These are phyloP conservation scores for Calocybe gangraenosa DNA, from an alignment of 768 basidiomycete genomes.

Conservation along the genomic window DNA sequence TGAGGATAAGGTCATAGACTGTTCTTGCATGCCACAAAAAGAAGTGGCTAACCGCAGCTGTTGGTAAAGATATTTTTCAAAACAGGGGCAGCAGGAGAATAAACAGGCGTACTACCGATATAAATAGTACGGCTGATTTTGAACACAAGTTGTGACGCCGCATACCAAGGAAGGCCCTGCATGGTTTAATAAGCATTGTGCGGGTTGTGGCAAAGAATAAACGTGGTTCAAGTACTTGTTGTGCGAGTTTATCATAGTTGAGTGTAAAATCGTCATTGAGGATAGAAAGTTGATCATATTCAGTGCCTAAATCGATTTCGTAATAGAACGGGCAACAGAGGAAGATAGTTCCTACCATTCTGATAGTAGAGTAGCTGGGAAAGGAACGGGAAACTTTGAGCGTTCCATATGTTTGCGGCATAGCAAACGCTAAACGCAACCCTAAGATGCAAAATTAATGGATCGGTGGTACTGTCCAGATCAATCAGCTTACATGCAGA, in stretches of 20 bases:
- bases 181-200: too few species aligned
- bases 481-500: slow-evolving; percentile 33
- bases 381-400: slow-evolving; percentile 1
- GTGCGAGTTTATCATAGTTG: slow-evolving; percentile 39
- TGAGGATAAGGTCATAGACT: slow-evolving; percentile 30
- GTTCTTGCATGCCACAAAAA: slow-evolving; percentile 44
- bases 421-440: slow-evolving; percentile 1
- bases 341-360: slow-evolving; percentile 5
- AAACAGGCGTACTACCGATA: slow-evolving; percentile 27
- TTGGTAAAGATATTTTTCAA: neutral
- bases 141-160: slow-evolving; percentile 37
- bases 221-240: slow-evolving; percentile 17
- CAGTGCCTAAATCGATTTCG: slow-evolving; percentile 25
- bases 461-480: neutral
- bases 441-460: neutral
- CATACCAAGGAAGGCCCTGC: slow-evolving; percentile 38
- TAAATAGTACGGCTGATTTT: slow-evolving; percentile 33
- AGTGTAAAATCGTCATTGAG: slow-evolving; percentile 44
- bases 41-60: slow-evolving; percentile 42
- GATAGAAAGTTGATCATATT: slow-evolving; percentile 48
- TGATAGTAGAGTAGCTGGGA: slow-evolving; percentile 22
- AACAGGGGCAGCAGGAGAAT: too few species aligned
- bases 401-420: neutral
- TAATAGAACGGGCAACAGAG: too few species aligned
- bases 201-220: too few species aligned